phyloP scores from a whole-genome alignment of 2,329 filamentous ascomycete species.

The Calonectria pteridis region DNA sequence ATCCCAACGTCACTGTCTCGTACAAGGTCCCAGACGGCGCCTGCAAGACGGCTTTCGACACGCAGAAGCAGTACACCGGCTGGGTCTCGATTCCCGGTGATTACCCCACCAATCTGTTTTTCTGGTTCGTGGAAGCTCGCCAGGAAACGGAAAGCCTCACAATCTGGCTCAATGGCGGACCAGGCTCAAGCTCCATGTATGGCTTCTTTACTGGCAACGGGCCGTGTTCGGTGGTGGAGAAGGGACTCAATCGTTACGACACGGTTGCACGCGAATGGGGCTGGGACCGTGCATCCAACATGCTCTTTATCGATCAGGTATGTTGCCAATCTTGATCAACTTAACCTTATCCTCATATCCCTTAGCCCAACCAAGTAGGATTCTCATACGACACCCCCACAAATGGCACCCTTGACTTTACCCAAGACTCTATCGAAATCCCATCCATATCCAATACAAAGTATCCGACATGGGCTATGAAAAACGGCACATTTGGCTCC shows the following conservation, averaged over 20 bases:
- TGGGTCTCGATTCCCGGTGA: slow-evolving; percentile 73
- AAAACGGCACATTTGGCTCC: slow-evolving; percentile 76
- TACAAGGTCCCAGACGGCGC: slow-evolving; percentile 73
- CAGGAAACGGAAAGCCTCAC: slow-evolving; percentile 58
- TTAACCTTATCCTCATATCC: neutral
- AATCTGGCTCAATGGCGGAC: slow-evolving; percentile 77
- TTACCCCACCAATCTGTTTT: slow-evolving; percentile 65
- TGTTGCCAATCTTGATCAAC: slow-evolving; percentile 25
- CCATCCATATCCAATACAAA: slow-evolving; percentile 37
- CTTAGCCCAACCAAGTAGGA: slow-evolving; percentile 76
- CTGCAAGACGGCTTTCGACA: slow-evolving; percentile 73
- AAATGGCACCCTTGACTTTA: slow-evolving; percentile 69
- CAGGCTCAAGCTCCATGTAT: slow-evolving; percentile 73
- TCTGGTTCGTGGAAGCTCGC: slow-evolving; percentile 63
- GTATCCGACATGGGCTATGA: slow-evolving; percentile 51
- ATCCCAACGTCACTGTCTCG: slow-evolving; percentile 73
- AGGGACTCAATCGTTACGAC: slow-evolving; percentile 61
- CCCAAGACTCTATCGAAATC: slow-evolving; percentile 52
- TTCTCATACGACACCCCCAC: slow-evolving; percentile 75
- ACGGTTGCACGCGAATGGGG: slow-evolving; percentile 72
- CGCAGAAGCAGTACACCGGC: slow-evolving; percentile 78
- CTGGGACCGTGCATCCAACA: slow-evolving; percentile 70
- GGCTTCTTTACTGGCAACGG: slow-evolving; percentile 74
- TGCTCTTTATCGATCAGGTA: slow-evolving; percentile 70
- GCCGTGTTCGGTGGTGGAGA: slow-evolving; percentile 63